A percentile compares a stretch with the other conserved stretches of the same genome.
Conservation (phyloP, 352 stramenopile species). For the Phytopythium vexans region DNA sequence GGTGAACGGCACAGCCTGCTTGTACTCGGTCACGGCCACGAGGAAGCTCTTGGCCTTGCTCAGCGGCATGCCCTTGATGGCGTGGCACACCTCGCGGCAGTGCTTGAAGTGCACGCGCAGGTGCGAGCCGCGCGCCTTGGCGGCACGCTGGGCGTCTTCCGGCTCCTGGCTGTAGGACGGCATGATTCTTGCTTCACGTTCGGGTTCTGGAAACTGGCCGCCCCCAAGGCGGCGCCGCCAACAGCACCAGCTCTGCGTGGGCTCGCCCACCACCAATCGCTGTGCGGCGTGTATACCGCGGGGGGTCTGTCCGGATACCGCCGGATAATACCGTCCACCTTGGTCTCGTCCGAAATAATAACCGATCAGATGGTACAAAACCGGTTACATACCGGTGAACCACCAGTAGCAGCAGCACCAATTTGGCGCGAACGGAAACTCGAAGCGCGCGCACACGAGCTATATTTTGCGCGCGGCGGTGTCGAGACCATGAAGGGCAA, state of each 20-base stretch:
- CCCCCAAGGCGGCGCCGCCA: neutral
- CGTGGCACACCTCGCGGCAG: constrained; percentile 97
- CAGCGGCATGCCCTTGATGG: constrained; percentile 97
- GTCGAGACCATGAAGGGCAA: constrained; percentile 19
- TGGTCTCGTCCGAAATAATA: too few relatives aligned
- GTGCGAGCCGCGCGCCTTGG: constrained; percentile 96
- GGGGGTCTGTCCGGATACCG: too few relatives aligned
- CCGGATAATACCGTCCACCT: too few relatives aligned
- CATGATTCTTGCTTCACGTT: constrained; percentile 80
- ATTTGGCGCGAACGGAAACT: neutral
- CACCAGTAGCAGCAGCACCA: neutral
- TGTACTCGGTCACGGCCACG: constrained; percentile 96
- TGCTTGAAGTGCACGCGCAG: constrained; percentile 99
- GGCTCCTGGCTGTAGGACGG: constrained; percentile 89
- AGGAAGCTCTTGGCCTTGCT: constrained; percentile 95
- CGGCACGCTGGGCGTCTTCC: constrained; percentile 83
- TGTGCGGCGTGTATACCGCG: neutral
- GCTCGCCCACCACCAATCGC: constrained; percentile 8
- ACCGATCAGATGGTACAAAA: too few relatives aligned
- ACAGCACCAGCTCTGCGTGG: neutral
- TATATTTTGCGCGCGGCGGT: constrained; percentile 7
- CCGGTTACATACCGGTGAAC: neutral
- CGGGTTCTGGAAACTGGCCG: constrained; percentile 68
- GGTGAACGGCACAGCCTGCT: constrained; percentile 98
- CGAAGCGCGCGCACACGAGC: constrained; percentile 19